Evolutionary conservation across 202 grass and related monocot genomes (phyloP), one percentile per base, ranked within the genome.

Genomic region (Panicum virgatum): DNA sequence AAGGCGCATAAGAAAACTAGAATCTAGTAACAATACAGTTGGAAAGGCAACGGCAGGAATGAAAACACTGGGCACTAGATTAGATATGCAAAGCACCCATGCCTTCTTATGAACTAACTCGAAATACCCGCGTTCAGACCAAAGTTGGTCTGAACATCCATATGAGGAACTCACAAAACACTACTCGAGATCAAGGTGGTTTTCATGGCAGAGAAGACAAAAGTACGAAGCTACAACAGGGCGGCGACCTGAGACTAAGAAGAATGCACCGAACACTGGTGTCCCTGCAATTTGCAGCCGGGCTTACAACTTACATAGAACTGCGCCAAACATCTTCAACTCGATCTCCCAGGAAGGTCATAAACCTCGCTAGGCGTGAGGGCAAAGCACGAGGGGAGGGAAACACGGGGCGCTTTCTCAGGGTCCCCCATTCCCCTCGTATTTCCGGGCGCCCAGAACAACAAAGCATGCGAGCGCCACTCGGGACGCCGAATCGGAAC

Each of bases 361-460:
- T 27, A 11, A n/a, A 44, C 9, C 46, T 38, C 7, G 38, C 3
- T 29, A 60, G 5, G 18, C 12, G 48, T 29, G n/a, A 62, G 39
- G 0, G 47, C 18, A 23, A 18, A 79, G 42, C 34, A 66, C 25
- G 32, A 62, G 86, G 81, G 19, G 69, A 84, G 52, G 50, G 66
- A 22, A 69, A 88, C 80, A 72, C 2, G 80, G 47, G 62, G 61
- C 25, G 16, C 1, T 57, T 81, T 19, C 9, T 23, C 9, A 23
- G 45, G 76, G 38, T 6, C 52, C 27, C 36, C 1, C 15, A 56
- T 48, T 13, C 12, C 26, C n/a, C 63, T n/a, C 18, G 10, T 60
- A 7, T 19, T 34, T 69, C 54, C 40, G 12, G 20, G 42, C 62
- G 19, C 32, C 61, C 12, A 22, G 29, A 62, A 57, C n/a, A 83